Evolutionary conservation across 2,329 filamentous ascomycete species (phyloP), one percentile per base, ranked within the genome.

Genomic region (Zymoseptoria brevis): DNA sequence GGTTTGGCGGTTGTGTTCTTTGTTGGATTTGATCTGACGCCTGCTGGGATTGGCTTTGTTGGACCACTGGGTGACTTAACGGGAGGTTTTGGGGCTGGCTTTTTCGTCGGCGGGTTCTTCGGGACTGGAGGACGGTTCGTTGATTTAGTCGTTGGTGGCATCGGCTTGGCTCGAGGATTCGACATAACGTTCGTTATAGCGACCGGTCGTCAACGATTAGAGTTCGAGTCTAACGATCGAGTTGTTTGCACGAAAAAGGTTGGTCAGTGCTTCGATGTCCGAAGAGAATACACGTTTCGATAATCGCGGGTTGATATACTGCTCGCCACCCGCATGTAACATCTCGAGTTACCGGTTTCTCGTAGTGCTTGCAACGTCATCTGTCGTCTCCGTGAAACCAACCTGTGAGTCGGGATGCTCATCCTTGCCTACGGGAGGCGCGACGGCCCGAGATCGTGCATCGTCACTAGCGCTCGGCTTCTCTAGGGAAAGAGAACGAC

Each of bases 61-160:
- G 61, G 53, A 19, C 56, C 55, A 21, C 57, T 35, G n/a, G 58
- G 57, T 19, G 57, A 45, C 29, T 55, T 57, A 11, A 51, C 52
- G 8, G 60, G 50, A 11, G 63, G 49, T 58, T 63, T 64, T 21
- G 50, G 49, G 48, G 60, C 49, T 26, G 64, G 60, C 26, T 60
- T 60, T 51, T 60, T 63, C 8, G 59, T 54, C 29, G 59, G 50
- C 4, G 64, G 60, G 3, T 61, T 50, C 50, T 52, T 60, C 19
- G 59, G 49, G 24, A 54, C 53, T 56, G 56, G 30, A 2, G 57
- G 30, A 26, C 24, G 51, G 13, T 11, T 19, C n/a, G 19, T 13
- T 26, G 51, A 8, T 54, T n/a, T 54, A 50, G 26, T 22, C 22
- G 29, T 22, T 50, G 55, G 50, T 55, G 58, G 21, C 26, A 59